Percentiles rank a stretch among this genome's conserved stretches.
Evolutionary conservation across 257 asterid species (phyloP).

Genomic region (Solanum dulcamara): DNA sequence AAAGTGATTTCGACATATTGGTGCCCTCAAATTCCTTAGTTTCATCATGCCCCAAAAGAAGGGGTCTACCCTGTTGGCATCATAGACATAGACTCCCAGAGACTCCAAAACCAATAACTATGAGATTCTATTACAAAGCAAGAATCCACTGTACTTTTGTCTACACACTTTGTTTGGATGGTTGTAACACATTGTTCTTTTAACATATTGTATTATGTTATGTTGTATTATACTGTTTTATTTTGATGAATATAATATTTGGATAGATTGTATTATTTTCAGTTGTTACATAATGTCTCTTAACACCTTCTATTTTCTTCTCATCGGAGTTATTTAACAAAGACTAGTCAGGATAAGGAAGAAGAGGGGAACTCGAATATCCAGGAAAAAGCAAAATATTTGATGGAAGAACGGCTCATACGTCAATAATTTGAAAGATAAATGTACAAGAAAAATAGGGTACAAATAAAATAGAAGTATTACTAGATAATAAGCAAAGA

Average conservation of each 20-base stretch:
- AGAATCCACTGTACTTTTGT: not conserved
- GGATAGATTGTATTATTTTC: rapidly evolving
- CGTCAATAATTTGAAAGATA: not conserved
- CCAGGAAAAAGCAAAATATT: not conserved
- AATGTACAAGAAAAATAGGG: not conserved
- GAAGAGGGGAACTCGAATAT: not conserved
- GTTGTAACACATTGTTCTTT: not conserved
- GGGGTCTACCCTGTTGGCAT: not conserved
- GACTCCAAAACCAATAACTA: not conserved
- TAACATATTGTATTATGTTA: too few species aligned
- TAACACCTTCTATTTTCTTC: too few species aligned
- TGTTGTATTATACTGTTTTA: too few species aligned
- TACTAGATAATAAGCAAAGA: not conserved
- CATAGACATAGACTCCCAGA: not conserved
- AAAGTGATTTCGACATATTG: not conserved
- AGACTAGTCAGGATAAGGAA: not conserved
- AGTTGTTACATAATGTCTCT: not conserved
- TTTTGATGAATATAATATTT: not conserved
- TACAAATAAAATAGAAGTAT: not conserved
- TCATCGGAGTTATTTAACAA: too few species aligned
- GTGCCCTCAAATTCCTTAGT: not conserved
- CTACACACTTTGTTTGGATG: not conserved
- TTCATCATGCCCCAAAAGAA: not conserved
- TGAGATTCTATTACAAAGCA: not conserved
- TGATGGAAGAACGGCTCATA: not conserved